Evolutionary conservation across 306 rosid species (phyloP).

Genomic region (Prunus fruticosa): DNA sequence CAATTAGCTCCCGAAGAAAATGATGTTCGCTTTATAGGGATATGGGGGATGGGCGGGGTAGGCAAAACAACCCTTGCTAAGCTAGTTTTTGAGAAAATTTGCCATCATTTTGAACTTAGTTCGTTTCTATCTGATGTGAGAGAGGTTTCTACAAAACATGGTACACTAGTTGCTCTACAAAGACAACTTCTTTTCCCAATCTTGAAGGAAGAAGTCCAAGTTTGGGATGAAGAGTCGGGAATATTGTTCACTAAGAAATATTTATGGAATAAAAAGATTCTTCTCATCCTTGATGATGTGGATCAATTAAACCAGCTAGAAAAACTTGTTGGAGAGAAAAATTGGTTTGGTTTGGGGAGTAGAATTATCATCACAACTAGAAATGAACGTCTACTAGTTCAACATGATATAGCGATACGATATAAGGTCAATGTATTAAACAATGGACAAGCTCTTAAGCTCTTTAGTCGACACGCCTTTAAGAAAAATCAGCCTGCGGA

Average conservation of each 20-base stretch:
- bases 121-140: not conserved
- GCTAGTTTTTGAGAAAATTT: not conserved
- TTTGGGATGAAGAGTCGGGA: slow-evolving; percentile 3
- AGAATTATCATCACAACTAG: slow-evolving; percentile 37
- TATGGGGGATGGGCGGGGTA: not conserved
- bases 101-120: not conserved
- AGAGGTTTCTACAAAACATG: not conserved
- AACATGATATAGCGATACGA: not conserved
- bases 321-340: slow-evolving; percentile 15
- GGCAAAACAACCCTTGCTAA: not conserved
- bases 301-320: slow-evolving; percentile 22
- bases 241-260: not conserved
- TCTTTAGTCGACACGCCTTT: slow-evolving; percentile 5
- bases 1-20: not conserved
- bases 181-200: slow-evolving; percentile 18
- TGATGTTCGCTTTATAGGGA: not conserved
- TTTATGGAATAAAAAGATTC: slow-evolving; percentile 19
- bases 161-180: slow-evolving; percentile 8
- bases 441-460: not conserved
- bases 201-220: not conserved
- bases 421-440: not conserved
- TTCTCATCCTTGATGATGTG: not conserved
- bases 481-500: not conserved
- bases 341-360: slow-evolving; percentile 19
- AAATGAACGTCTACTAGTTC: slow-evolving; percentile 13